Evolutionary conservation across 2,329 filamentous ascomycete species (phyloP), one percentile per base, ranked within the genome.

Genomic region (Phaeosphaeriaceae sp.): DNA sequence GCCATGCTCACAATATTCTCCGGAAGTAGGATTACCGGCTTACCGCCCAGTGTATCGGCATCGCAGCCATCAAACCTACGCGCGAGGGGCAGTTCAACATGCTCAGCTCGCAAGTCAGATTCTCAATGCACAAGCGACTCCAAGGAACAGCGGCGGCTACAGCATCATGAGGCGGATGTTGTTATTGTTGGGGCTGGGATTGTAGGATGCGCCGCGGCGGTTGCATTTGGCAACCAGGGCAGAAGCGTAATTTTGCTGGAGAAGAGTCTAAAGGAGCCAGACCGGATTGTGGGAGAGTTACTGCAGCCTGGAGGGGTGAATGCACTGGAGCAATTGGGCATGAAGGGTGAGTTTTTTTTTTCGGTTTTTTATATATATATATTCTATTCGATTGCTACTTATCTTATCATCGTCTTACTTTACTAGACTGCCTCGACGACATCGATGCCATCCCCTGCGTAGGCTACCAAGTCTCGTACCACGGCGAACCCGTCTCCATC

Each of bases 271-370:
- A 91, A 91, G 75, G 88, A 97, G 78, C 94, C 94, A 16, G 89
- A 97, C 77, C 87, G 94, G 57, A 99, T 99, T 61, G 92, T 99
- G 39, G 94, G 94, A 63, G 94, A 99, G 77, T 78, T 99, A 58
- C 79, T 99, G 63, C 94, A 99, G 75, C 94, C 94, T 0, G 94
- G 94, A 42, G 94, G 94, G 41, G 87, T 96, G 28, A 80, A 84
- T 43, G 89, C 94, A 6, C 80, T 99, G 64, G 83, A 87, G 67
- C 85, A 89, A 69, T 79, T 99, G 41, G 94, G 94, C 2, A 76
- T 99, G 56, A 81, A 79, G 46, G 63, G 69, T 72, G 46, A 15
- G 58, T 26, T 11, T 26, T 26, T 26, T 11, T 26, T 26, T 26
- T 26, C 23, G 7, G 7, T 26, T 23, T 23, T 23, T 8, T 23